Conservation (phyloP, 345 rosid species). For the Eucalyptus cladocalyx region DNA sequence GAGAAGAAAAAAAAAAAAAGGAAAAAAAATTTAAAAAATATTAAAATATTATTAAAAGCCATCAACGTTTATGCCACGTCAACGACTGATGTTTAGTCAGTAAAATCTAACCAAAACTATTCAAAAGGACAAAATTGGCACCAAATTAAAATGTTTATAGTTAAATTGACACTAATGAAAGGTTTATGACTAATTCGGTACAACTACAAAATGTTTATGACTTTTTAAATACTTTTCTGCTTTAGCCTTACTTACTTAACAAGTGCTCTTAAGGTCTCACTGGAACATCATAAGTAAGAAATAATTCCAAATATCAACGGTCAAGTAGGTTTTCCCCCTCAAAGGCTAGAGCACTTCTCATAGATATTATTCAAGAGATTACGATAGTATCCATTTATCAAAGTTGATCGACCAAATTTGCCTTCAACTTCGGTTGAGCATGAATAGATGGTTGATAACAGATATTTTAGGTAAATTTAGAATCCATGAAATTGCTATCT, state of each 20-base stretch:
- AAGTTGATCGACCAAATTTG: not conserved
- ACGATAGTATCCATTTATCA: not conserved
- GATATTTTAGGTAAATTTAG: not conserved
- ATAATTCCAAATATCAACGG: not conserved
- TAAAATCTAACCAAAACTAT: no score
- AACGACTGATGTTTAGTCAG: accelerated
- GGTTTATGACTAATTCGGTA: no score
- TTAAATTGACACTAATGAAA: no score
- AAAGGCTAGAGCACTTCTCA: not conserved
- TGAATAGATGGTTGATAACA: not conserved
- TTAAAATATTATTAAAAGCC: no score
- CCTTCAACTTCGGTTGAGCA: not conserved
- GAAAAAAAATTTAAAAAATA: no score
- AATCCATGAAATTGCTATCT: not conserved
- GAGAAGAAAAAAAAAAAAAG: no score
- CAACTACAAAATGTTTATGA: no score
- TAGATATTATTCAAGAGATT: not conserved
- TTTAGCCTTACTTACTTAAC: not conserved
- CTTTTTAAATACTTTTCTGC: no score
- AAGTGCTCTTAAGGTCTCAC: not conserved
- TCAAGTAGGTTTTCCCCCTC: not conserved
- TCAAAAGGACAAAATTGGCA: no score
- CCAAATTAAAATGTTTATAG: no score
- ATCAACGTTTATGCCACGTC: accelerated
- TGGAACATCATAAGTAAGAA: not conserved